A percentile compares a stretch with the other conserved stretches of the same genome.
Evolutionary conservation across 1,284 basidiomycete genomes (phyloP).

Genomic region (Boletus semigastroideus): DNA sequence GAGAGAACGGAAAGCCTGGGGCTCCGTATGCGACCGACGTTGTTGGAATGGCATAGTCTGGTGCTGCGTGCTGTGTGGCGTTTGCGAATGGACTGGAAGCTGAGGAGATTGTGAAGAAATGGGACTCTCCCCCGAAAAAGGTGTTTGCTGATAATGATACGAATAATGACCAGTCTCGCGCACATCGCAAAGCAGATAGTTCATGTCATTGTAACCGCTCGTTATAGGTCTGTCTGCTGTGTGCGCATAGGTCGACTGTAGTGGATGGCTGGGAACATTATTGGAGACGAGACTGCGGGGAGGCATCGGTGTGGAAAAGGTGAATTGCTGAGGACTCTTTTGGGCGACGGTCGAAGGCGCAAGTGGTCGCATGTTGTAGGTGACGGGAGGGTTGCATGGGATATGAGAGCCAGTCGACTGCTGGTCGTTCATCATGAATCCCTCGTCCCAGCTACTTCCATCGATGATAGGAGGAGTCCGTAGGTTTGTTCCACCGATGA

Average conservation of each 20-base stretch:
- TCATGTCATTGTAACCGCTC: slow-evolving; percentile 37
- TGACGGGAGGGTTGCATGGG: slow-evolving; percentile 39
- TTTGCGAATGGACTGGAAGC: slow-evolving; percentile 34
- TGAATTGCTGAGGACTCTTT: slow-evolving; percentile 36
- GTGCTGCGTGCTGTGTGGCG: slow-evolving; percentile 30
- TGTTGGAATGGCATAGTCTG: slow-evolving; percentile 35
- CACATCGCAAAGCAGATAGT: slow-evolving; percentile 35
- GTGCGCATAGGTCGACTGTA: slow-evolving; percentile 33
- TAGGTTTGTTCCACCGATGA: slow-evolving; percentile 31
- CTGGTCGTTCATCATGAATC: slow-evolving; percentile 53
- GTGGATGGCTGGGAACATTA: slow-evolving; percentile 27
- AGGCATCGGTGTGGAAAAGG: slow-evolving; percentile 34
- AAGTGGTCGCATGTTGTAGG: slow-evolving; percentile 40
- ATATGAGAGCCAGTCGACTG: slow-evolving; percentile 37
- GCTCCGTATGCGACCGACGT: slow-evolving; percentile 34
- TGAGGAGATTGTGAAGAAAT: slow-evolving; percentile 36
- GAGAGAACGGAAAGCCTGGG: slow-evolving; percentile 33
- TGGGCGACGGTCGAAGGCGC: slow-evolving; percentile 31
- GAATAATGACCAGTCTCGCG: slow-evolving; percentile 36
- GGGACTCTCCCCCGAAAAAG: slow-evolving; percentile 34
- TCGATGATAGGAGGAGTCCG: slow-evolving; percentile 47
- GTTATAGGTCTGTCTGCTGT: slow-evolving; percentile 33
- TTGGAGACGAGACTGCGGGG: slow-evolving; percentile 32
- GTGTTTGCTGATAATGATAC: slow-evolving; percentile 36
- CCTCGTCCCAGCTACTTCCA: slow-evolving; percentile 55